Percentiles rank a stretch among this genome's conserved stretches.
Conservation (phyloP, 495 filamentous ascomycete species). For the Darksidea phi region DNA sequence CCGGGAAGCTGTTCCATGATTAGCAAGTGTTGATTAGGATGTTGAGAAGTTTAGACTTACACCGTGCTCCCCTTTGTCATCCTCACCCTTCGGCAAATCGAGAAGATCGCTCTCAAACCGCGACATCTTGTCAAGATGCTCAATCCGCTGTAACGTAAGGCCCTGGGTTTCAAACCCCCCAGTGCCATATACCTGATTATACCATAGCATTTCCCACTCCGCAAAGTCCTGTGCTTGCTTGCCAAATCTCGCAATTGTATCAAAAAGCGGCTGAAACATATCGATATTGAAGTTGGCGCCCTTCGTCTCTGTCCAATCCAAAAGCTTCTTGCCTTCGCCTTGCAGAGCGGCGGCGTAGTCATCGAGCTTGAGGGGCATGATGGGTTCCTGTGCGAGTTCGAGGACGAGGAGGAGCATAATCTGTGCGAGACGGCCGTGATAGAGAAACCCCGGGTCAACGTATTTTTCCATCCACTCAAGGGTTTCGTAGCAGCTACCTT, state of each 20-base stretch:
- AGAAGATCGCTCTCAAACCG: conserved; percentile 80
- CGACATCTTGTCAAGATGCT: conserved; percentile 59
- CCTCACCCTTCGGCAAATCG: conserved; percentile 58
- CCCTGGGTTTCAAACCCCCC: conserved; percentile 69
- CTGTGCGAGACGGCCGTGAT: conserved; percentile 77
- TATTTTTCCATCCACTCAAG: conserved; percentile 79
- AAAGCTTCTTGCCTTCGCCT: conserved; percentile 64
- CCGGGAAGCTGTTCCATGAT: conserved; percentile 65
- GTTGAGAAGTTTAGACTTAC: conserved; percentile 50
- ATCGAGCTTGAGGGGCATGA: conserved; percentile 80
- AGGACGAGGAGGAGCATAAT: conserved; percentile 80
- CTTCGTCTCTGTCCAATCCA: conserved; percentile 52
- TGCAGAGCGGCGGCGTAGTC: conserved; percentile 67
- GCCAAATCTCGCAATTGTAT: conserved; percentile 61
- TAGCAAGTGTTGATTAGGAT: too few species aligned
- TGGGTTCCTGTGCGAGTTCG: conserved; percentile 74
- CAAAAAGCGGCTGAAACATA: conserved; percentile 54
- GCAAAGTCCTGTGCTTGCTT: conserved; percentile 63
- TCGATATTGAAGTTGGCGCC: conserved; percentile 49
- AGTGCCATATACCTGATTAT: conserved; percentile 59
- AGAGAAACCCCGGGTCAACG: conserved; percentile 77
- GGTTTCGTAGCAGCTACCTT: conserved; percentile 84
- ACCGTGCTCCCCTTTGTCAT: conserved; percentile 53
- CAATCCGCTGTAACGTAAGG: conserved; percentile 62
- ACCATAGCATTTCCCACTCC: conserved; percentile 72